Evolutionary conservation across 192 early-diverging fungal genomes (phyloP).

Genomic region (Coemansia pectinata): DNA sequence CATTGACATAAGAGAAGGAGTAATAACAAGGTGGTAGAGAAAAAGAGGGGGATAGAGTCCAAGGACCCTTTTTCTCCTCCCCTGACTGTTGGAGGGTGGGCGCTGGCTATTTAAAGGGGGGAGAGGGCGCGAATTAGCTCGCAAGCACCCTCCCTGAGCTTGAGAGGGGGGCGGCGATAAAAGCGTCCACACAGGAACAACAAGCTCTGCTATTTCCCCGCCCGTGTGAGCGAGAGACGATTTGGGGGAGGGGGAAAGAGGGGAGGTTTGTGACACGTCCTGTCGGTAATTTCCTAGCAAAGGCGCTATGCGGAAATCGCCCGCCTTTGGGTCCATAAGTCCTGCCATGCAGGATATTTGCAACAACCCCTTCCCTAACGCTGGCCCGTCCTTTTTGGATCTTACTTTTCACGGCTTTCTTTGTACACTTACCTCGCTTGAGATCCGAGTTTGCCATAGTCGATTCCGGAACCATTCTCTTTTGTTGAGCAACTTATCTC

Average conservation of each 20-base stretch:
- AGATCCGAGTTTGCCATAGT: background rate
- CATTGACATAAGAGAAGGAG: background rate
- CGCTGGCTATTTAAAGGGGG: background rate
- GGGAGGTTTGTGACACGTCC: background rate
- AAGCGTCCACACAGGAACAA: background rate
- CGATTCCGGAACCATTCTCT: background rate
- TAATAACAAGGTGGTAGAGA: background rate
- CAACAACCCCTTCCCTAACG: background rate
- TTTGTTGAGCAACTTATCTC: background rate
- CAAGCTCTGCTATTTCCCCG: background rate
- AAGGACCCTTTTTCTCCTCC: background rate
- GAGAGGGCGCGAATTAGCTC: background rate
- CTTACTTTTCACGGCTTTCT: background rate
- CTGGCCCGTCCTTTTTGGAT: background rate
- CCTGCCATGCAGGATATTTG: background rate
- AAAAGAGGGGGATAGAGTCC: background rate
- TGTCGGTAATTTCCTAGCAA: background rate
- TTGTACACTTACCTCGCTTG: background rate
- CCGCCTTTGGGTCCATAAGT: background rate
- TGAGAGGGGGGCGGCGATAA: background rate
- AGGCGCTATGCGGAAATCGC: slow-evolving; percentile 5
- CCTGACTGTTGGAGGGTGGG: background rate
- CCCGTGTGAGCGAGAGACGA: background rate
- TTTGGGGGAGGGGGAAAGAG: background rate
- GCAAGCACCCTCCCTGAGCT: background rate